phyloP scores from a whole-genome alignment of 352 stramenopile species.

The Pythium oligandrum region DNA sequence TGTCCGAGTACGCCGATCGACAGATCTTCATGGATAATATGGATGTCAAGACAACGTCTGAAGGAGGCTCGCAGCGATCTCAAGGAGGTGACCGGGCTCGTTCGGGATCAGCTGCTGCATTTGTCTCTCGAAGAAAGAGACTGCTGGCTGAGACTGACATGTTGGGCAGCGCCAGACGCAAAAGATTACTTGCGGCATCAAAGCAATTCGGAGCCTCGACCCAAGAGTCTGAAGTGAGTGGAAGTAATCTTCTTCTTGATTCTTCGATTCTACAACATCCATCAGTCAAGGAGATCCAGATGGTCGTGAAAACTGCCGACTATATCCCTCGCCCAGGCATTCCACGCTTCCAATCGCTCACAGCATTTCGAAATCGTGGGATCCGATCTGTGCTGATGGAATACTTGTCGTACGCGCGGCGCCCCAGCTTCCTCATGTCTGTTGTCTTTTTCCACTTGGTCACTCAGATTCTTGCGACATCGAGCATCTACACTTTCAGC shows the following conservation, averaged over 20 bases:
- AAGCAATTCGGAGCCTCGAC: conserved; percentile 1
- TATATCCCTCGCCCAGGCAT: neutral
- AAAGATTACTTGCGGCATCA: neutral
- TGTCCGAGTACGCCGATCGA: conserved; percentile 22
- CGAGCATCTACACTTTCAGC: conserved; percentile 33
- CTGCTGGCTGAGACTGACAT: conserved; percentile 8
- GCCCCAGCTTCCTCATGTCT: conserved; percentile 16
- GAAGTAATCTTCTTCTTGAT: neutral
- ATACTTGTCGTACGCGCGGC: conserved; percentile 29
- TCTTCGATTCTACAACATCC: neutral
- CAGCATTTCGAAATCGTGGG: no score
- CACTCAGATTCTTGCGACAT: conserved; percentile 26
- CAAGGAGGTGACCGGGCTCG: neutral
- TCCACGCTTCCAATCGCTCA: no score
- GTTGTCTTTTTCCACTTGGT: conserved; percentile 27
- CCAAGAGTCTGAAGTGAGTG: no score
- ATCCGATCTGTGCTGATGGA: conserved; percentile 17
- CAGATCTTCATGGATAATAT: conserved; percentile 14
- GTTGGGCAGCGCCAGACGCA: conserved; percentile 7
- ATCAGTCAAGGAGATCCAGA: neutral
- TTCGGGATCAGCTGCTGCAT: neutral
- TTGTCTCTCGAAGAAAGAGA: neutral
- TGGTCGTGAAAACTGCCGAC: neutral
- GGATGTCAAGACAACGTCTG: conserved; percentile 3
- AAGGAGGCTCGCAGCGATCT: neutral